A percentile compares a stretch with the other conserved stretches of the same genome.
Evolutionary conservation across 2,329 filamentous ascomycete species (phyloP).

Genomic region (Cadophora gregata): DNA sequence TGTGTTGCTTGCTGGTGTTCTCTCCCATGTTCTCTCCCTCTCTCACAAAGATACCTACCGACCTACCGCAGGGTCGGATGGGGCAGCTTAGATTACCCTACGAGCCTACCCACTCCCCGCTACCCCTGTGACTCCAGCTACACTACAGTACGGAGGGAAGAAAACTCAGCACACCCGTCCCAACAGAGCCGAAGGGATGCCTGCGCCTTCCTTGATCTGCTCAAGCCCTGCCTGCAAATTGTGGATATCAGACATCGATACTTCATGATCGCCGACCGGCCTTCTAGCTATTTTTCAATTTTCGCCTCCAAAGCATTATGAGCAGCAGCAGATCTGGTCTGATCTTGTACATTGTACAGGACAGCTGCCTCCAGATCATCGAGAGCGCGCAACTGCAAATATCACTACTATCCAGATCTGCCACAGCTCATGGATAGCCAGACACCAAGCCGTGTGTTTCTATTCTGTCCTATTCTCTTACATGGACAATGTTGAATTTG

Average conservation of each 20-base stretch:
- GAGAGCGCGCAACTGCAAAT: background rate
- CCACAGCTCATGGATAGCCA: background rate
- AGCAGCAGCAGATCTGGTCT: background rate
- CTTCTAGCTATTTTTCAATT: constrained; percentile 10
- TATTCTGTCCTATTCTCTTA: background rate
- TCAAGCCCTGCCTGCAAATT: background rate
- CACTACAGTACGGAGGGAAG: too few relatives aligned
- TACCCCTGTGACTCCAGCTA: background rate
- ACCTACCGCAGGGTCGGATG: too few relatives aligned
- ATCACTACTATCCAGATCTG: background rate
- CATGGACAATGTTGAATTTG: background rate
- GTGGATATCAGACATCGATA: constrained; percentile 14
- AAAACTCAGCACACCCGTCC: constrained; percentile 7
- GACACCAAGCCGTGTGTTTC: background rate
- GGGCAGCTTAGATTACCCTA: background rate
- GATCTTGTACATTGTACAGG: background rate
- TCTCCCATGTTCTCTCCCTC: constrained; percentile 6
- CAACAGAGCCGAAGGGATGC: constrained; percentile 5
- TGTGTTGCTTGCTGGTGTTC: constrained; percentile 17
- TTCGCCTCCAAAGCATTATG: constrained; percentile 9
- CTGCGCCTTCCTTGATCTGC: constrained; percentile 15
- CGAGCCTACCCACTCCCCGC: background rate
- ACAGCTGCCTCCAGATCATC: background rate
- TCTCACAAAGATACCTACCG: too few relatives aligned
- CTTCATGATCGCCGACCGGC: constrained; percentile 6